Percentiles rank a stretch among this genome's conserved stretches.
phyloP scores from a whole-genome alignment of 768 basidiomycete species.

The Fistulinella prunicolor region DNA sequence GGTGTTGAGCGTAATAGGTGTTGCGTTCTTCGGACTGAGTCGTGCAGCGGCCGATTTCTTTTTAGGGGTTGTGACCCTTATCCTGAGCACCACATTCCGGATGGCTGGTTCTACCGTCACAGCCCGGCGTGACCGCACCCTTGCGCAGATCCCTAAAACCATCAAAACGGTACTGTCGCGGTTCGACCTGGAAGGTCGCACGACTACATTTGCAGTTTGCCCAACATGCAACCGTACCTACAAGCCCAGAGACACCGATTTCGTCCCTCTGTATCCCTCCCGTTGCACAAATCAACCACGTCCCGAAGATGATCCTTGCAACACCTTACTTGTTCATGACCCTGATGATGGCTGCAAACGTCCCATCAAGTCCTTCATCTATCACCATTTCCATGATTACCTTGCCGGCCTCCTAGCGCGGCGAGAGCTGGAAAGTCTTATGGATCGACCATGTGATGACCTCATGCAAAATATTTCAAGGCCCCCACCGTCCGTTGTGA shows the following conservation, averaged over 20 bases:
- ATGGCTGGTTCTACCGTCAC: too few relatives aligned
- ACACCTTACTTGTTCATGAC: background rate
- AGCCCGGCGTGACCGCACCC: too few relatives aligned
- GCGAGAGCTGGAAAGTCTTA: conserved; percentile 4
- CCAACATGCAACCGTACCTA: background rate
- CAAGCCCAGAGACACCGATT: too few relatives aligned
- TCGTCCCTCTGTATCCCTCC: too few relatives aligned
- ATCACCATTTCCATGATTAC: background rate
- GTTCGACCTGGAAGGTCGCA: background rate
- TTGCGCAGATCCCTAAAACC: too few relatives aligned
- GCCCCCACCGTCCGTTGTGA: background rate
- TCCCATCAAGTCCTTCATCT: background rate
- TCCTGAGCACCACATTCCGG: too few relatives aligned
- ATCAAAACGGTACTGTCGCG: background rate
- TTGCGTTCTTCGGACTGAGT: too few relatives aligned
- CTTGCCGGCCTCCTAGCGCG: background rate
- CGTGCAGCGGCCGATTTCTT: too few relatives aligned
- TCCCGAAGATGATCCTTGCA: background rate
- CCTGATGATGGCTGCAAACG: background rate
- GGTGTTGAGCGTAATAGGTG: too few relatives aligned
- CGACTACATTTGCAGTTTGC: background rate
- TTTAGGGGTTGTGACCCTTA: too few relatives aligned
- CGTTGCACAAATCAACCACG: background rate
- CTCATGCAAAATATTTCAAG: background rate
- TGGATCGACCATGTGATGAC: conserved; percentile 9